A percentile compares a stretch with the other conserved stretches of the same genome.
These are phyloP conservation scores for Pyrus betulifolia DNA, from an alignment of 306 rosid species.

Conservation along the genomic window DNA sequence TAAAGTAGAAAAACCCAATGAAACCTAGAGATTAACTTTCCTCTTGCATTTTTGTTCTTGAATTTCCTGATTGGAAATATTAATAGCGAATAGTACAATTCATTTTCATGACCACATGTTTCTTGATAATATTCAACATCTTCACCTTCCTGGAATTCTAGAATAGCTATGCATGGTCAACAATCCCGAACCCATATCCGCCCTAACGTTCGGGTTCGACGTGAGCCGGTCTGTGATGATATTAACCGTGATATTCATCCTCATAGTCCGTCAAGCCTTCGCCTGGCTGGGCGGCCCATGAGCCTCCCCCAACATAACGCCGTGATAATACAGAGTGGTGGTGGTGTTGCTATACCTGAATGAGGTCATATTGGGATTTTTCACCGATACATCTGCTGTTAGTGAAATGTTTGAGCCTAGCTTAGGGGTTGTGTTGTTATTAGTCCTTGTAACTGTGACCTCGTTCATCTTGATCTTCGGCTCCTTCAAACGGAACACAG, in stretches of 20 bases:
- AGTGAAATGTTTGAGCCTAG: constrained; percentile 43
- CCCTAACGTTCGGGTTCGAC: constrained; percentile 14
- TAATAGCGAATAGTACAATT: constrained; percentile 37
- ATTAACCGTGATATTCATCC: constrained; percentile 47
- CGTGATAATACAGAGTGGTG: constrained; percentile 37
- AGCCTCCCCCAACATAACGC: constrained; percentile 44
- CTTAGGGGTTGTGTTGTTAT: constrained; percentile 18
- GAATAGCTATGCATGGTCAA: constrained; percentile 45
- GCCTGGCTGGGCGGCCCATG: constrained; percentile 44
- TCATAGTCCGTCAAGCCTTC: constrained; percentile 33
- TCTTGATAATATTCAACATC: constrained; percentile 33
- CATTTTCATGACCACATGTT: constrained; percentile 53
- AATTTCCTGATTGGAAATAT: constrained; percentile 34
- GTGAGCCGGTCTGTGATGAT: constrained; percentile 24
- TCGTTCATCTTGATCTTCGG: constrained; percentile 47
- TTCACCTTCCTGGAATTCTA: constrained; percentile 56
- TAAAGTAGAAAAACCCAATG: no score
- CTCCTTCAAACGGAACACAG: constrained; percentile 41
- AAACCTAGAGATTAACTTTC: constrained; percentile 35
- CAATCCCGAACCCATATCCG: constrained; percentile 29
- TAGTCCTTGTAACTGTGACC: constrained; percentile 26
- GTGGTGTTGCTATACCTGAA: constrained; percentile 54
- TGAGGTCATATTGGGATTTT: constrained; percentile 50
- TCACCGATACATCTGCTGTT: constrained; percentile 43
- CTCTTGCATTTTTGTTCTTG: constrained; percentile 42